Conservation (phyloP, 345 rosid species). For the Cardiospermum halicacabum region DNA sequence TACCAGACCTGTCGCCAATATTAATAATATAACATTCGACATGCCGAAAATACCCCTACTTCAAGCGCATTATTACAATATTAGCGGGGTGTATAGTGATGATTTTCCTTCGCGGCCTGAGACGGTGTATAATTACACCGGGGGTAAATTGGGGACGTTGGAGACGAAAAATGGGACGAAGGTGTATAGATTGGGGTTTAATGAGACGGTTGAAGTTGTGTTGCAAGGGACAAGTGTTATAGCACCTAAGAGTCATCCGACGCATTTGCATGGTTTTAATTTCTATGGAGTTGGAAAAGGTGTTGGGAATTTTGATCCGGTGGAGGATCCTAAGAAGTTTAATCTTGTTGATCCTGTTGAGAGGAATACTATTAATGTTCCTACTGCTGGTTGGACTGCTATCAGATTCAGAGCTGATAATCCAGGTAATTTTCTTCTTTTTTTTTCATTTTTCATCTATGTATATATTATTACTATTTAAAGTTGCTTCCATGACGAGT, state of each 20-base stretch:
- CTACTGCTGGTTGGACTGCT: slow-evolving; percentile 76
- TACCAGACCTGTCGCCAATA: slow-evolving; percentile 26
- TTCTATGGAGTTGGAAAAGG: slow-evolving; percentile 66
- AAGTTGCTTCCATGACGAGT: no score
- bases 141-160: slow-evolving; percentile 33
- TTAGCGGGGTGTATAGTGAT: slow-evolving; percentile 55
- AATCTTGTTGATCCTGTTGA: slow-evolving; percentile 79
- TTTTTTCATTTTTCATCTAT: no score
- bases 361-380: slow-evolving; percentile 69
- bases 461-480: no score
- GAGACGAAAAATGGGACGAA: slow-evolving; percentile 59
- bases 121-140: slow-evolving; percentile 50
- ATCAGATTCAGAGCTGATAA: slow-evolving; percentile 76
- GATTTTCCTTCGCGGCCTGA: slow-evolving; percentile 63
- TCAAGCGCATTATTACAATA: slow-evolving; percentile 60
- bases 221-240: slow-evolving; percentile 64
- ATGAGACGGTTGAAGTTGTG: slow-evolving; percentile 61
- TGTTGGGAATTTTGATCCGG: slow-evolving; percentile 56
- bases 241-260: slow-evolving; percentile 73
- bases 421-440: no score
- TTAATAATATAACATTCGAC: slow-evolving; percentile 58
- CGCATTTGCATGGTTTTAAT: slow-evolving; percentile 69
- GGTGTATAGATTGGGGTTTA: slow-evolving; percentile 47
- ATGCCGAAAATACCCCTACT: slow-evolving; percentile 58
- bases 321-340: slow-evolving; percentile 49